Conservation (phyloP, 495 filamentous ascomycete genomes). For the Tetracladium setigerum region DNA sequence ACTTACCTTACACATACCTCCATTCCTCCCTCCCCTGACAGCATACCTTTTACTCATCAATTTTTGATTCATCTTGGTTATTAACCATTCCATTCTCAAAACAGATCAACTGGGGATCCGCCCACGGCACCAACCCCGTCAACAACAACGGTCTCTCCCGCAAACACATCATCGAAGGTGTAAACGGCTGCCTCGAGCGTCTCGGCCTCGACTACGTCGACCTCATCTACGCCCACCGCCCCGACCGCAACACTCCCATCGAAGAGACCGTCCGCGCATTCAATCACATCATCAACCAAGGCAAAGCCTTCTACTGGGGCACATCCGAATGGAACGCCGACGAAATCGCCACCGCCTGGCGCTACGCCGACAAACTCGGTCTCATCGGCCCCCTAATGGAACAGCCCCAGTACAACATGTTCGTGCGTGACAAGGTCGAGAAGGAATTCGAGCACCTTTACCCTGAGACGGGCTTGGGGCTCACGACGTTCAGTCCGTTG, state of each 20-base stretch:
- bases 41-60: background rate
- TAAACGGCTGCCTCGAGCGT: slow-evolving; percentile 54
- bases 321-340: slow-evolving; percentile 80
- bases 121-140: slow-evolving; percentile 52
- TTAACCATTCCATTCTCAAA: background rate
- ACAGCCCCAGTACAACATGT: slow-evolving; percentile 80
- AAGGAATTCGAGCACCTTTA: slow-evolving; percentile 64
- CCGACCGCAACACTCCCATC: slow-evolving; percentile 77
- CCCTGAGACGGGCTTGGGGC: slow-evolving; percentile 54
- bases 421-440: slow-evolving; percentile 68
- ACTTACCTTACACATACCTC: too few relatives aligned
- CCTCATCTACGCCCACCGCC: slow-evolving; percentile 77
- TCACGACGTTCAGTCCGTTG: slow-evolving; percentile 69
- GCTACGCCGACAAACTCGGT: slow-evolving; percentile 62
- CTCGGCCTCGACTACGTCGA: slow-evolving; percentile 73
- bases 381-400: slow-evolving; percentile 80
- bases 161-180: slow-evolving; percentile 77
- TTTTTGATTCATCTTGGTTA: too few relatives aligned
- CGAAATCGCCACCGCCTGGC: slow-evolving; percentile 72
- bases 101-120: slow-evolving; percentile 61
- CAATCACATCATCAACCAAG: slow-evolving; percentile 69
- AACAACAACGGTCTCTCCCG: slow-evolving; percentile 73
- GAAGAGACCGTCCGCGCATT: slow-evolving; percentile 81
- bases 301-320: slow-evolving; percentile 86
- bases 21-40: background rate